Evolutionary conservation across 2,329 filamentous ascomycete species (phyloP).

Genomic region (Epichloe sylvatica): DNA sequence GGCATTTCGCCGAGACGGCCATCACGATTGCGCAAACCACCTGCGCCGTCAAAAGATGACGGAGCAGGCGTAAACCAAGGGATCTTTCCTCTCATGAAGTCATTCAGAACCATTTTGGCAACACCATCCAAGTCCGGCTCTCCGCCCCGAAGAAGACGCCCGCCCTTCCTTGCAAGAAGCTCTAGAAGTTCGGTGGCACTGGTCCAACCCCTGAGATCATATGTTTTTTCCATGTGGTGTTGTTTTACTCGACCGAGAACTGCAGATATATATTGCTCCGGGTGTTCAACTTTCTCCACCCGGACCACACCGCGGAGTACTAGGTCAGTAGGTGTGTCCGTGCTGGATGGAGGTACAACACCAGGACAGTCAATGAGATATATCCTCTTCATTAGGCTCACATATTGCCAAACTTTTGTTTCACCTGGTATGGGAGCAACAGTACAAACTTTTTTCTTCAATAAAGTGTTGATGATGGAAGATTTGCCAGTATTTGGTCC

Average conservation of each 20-base stretch:
- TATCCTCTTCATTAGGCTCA: constrained; percentile 87
- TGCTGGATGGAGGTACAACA: constrained; percentile 78
- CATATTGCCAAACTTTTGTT: constrained; percentile 97
- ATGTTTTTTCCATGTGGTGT: constrained; percentile 84
- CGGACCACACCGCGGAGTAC: constrained; percentile 81
- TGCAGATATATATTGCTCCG: constrained; percentile 85
- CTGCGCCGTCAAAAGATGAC: constrained; percentile 33
- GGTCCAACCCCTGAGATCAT: constrained; percentile 69
- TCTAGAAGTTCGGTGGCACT: constrained; percentile 75
- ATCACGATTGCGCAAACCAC: constrained; percentile 52
- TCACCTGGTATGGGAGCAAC: constrained; percentile 92
- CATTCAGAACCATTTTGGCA: constrained; percentile 92
- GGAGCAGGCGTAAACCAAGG: constrained; percentile 90
- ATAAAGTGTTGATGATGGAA: constrained; percentile 89
- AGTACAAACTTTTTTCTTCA: constrained; percentile 86
- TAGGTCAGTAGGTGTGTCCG: constrained; percentile 75
- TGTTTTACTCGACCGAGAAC: constrained; percentile 68
- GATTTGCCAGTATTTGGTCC: constrained; percentile 87
- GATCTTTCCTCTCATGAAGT: constrained; percentile 88
- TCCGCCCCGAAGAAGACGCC: constrained; percentile 76
- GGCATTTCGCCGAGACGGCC: constrained; percentile 78
- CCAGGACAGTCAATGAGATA: constrained; percentile 89
- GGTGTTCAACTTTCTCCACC: constrained; percentile 91
- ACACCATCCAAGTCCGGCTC: constrained; percentile 91
- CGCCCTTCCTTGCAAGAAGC: constrained; percentile 71